A percentile compares a stretch with the other conserved stretches of the same genome.
Conservation (phyloP, 345 rosid genomes). For the Leavenworthia alabamica region DNA sequence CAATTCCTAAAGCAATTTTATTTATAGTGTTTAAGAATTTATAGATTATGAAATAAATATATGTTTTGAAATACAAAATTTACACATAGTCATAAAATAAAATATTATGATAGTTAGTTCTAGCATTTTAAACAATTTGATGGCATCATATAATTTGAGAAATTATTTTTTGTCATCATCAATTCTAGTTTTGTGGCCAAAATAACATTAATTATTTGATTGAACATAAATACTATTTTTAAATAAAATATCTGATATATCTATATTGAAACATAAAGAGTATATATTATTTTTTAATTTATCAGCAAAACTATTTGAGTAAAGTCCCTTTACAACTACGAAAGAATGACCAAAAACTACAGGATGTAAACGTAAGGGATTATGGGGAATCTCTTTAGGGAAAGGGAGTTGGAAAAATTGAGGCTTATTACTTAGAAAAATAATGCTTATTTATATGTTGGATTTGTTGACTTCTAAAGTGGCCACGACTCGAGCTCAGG, state of each 20-base stretch:
- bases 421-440: background rate
- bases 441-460: conserved; percentile 1
- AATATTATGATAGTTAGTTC: no score
- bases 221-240: no score
- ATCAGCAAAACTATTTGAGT: background rate
- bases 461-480: conserved; percentile 1
- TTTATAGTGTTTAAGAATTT: background rate
- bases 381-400: conserved; percentile 3
- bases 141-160: no score
- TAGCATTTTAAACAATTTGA: no score
- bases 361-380: conserved; percentile 17
- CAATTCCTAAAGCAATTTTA: background rate
- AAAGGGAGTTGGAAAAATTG: conserved; percentile 5
- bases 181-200: no score
- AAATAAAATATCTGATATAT: no score
- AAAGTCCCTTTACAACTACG: no score
- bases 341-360: no score
- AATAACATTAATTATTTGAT: no score
- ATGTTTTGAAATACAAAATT: background rate
- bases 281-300: no score
- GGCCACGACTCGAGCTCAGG: background rate
- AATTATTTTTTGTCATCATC: no score
- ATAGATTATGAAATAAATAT: background rate
- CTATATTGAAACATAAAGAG: no score
- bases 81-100: background rate